phyloP scores from a whole-genome alignment of 768 basidiomycete species.

The Phallus indusiatus region DNA sequence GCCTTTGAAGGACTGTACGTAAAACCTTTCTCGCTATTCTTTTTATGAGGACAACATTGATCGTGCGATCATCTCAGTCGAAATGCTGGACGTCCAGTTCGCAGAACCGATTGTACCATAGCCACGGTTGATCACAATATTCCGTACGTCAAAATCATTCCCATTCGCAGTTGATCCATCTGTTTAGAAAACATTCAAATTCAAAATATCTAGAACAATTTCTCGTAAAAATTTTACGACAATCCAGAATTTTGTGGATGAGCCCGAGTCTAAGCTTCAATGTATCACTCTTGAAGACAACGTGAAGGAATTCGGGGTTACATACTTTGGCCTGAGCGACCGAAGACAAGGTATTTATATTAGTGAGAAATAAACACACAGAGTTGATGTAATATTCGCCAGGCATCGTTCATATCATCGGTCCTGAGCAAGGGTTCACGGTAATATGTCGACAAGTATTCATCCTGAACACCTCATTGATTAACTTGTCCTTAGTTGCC shows the following conservation, averaged over 20 bases:
- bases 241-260: conserved; percentile 65
- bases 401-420: conserved; percentile 86
- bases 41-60: conserved; percentile 2
- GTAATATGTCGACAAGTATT: conserved; percentile 25
- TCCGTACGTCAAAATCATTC: conserved; percentile 38
- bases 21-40: not conserved
- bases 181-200: not conserved
- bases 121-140: conserved; percentile 87
- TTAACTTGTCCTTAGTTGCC: conserved; percentile 38
- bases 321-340: conserved; percentile 87
- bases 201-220: conserved; percentile 51
- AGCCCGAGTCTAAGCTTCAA: conserved; percentile 80
- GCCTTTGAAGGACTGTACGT: conserved; percentile 81
- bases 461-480: conserved; percentile 6
- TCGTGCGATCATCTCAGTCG: conserved; percentile 33
- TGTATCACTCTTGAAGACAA: conserved; percentile 79
- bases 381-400: conserved; percentile 8
- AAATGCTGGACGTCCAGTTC: conserved; percentile 65
- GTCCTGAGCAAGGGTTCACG: conserved; percentile 91
- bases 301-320: conserved; percentile 84
- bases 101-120: conserved; percentile 81
- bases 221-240: conserved; percentile 69
- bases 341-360: conserved; percentile 60
- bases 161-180: not conserved
- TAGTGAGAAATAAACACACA: not conserved